Evolutionary conservation across 176 grass and related monocot genomes (phyloP), one percentile per base, ranked within the genome.

Genomic region (Triticum timopheevii): DNA sequence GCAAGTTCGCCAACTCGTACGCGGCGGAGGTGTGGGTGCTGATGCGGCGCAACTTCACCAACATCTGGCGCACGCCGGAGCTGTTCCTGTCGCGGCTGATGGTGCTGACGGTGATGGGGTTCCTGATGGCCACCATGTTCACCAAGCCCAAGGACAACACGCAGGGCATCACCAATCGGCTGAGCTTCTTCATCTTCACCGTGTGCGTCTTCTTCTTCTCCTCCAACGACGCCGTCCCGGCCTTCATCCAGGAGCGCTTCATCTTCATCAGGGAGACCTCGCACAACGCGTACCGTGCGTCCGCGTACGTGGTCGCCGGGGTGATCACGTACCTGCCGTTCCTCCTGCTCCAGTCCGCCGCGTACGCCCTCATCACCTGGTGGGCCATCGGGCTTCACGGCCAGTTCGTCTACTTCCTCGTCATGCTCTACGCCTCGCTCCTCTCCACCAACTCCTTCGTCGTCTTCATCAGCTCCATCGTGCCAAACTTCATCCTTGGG

Each of bases 81-180:
- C 88, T 93, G 65, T 93, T 93, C 88, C 77, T 93, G 64, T 93
- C 91, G 24, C 77, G 91, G 81, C 91, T 90, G 50, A 87, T 93
- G 91, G 91, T 93, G 88, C 88, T 93, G 1, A 87, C 84, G 1
- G 63, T 90, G 13, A 93, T 90, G 91, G 85, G 91, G 0, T 22
- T 90, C 64, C 88, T 93, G 8, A 90, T 90, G 91, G 91, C 91
- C 82, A 92, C 90, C 85, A 94, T 94, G 93, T 92, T 92, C 85
- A 83, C 59, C 35, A 87, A 86, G 30, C 93, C 93, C 79, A 92
- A 90, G 90, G 93, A 88, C 73, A 25, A 56, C 82, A 8, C 35
- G 71, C 90, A 95, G 85, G 91, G 91, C 1, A 50, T 88, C 56
- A 90, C 88, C 22, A 90, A 90, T 77, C 85, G 91, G 11, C 82